Evolutionary conservation across 139 green algal species (phyloP), one percentile per base, ranked within the genome.

Genomic region (Gonium pectorale): DNA sequence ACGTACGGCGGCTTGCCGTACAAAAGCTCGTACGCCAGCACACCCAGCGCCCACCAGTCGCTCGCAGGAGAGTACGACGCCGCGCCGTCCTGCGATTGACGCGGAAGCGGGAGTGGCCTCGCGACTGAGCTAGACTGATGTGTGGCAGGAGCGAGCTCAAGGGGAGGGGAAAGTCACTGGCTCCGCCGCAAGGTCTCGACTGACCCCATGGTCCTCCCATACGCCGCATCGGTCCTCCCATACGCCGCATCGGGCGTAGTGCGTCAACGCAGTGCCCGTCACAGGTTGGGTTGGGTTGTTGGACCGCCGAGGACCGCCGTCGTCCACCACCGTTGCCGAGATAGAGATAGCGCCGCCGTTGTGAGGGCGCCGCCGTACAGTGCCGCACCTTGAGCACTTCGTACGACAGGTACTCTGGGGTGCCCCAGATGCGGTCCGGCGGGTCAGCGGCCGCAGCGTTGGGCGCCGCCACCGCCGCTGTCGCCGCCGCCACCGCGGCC

Each of bases 11-110:
- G 9, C 43, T 46, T 73, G 62, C 77, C 77, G 77, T 83, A 83
- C 77, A 83, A 44, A 9, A 83, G 62, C 62, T 83, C 77, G 41
- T 83, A 83, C 41, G 26, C 13, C 62, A 83, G 62, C 43, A 83
- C 63, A 31, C 77, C 77, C 9, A 83, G 62, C 4, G 77, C 62
- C 77, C 77, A 83, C 77, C 77, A 83, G 77, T 83, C 77, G 26
- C 54, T 72, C 0, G 77, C 77, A 33, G 77, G 43, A 1, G 77
- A 73, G 77, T 83, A 83, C 3, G 77, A 60, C 2, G 43, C 37
- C 0, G 77, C n/a, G 33, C 77, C 77, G 35, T 64, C 60, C 77
- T 83, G 77, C 44, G 44, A n/a, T n/a, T n/a, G n/a, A n/a, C n/a
- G n/a, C n/a, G n/a, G n/a, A n/a, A n/a, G n/a, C n/a, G n/a, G n/a